Evolutionary conservation across 2,329 filamentous ascomycete genomes (phyloP).

Genomic region (Lizonia empirigonia): DNA sequence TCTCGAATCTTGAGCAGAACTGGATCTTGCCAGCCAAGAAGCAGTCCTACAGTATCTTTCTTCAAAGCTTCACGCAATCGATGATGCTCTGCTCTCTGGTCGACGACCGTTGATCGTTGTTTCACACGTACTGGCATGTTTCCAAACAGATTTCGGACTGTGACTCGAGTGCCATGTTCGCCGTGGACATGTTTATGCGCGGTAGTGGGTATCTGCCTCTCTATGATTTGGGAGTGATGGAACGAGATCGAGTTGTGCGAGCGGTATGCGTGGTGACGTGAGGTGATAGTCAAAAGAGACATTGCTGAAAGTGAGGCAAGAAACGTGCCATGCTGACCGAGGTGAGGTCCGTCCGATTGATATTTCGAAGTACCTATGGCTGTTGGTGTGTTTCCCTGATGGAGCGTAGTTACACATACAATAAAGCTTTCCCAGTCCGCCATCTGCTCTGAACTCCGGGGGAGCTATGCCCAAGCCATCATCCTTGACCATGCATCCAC

Average conservation of each 20-base stretch:
- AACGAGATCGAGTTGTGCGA: conserved; percentile 70
- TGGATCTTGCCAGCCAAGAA: conserved; percentile 70
- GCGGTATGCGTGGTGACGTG: conserved; percentile 66
- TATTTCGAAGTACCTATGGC: conserved; percentile 78
- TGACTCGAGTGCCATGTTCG: conserved; percentile 74
- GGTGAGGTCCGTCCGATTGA: conserved; percentile 47
- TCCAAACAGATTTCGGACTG: conserved; percentile 82
- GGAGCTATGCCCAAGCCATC: conserved; percentile 79
- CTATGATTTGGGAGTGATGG: conserved; percentile 70
- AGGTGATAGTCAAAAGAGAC: conserved; percentile 77
- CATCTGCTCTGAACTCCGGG: conserved; percentile 70
- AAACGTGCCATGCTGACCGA: conserved; percentile 77
- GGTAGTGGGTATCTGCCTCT: conserved; percentile 66
- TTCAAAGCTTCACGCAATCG: conserved; percentile 71
- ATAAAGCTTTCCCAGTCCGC: conserved; percentile 74
- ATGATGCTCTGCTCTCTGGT: conserved; percentile 57
- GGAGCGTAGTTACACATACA: conserved; percentile 57
- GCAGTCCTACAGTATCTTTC: conserved; percentile 63
- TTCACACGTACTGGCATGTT: conserved; percentile 90
- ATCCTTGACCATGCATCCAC: conserved; percentile 81
- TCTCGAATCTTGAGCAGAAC: conserved; percentile 67
- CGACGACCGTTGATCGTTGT: conserved; percentile 66
- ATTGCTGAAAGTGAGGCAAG: conserved; percentile 76
- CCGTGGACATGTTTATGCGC: conserved; percentile 61
- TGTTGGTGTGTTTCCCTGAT: conserved; percentile 8